Percentiles rank a stretch among this genome's conserved stretches.
Conservation (phyloP, 345 rosid genomes). For the Citrus unshiu region DNA sequence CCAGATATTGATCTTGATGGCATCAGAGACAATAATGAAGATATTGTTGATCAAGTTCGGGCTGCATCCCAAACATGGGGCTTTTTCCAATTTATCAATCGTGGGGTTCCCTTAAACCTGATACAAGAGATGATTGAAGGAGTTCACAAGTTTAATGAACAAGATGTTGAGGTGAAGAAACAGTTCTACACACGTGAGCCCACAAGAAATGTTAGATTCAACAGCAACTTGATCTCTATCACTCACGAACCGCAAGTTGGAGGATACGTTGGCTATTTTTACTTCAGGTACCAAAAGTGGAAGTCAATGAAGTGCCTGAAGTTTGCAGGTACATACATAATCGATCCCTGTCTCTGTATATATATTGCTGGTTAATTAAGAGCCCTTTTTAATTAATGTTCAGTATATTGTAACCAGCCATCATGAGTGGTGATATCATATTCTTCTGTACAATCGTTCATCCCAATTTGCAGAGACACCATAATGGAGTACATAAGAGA, state of each 20-base stretch:
- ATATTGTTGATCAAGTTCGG: slow-evolving; percentile 23
- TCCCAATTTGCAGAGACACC: not conserved
- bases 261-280: slow-evolving; percentile 11
- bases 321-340: slow-evolving; percentile 1
- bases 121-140: slow-evolving; percentile 16
- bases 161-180: slow-evolving; percentile 13
- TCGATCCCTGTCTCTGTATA: no score
- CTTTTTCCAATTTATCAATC: slow-evolving; percentile 46
- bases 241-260: slow-evolving; percentile 21
- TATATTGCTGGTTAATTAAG: no score
- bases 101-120: slow-evolving; percentile 25
- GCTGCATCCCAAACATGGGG: slow-evolving; percentile 33
- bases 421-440: no score
- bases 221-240: slow-evolving; percentile 18
- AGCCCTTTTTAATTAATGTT: no score
- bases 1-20: slow-evolving; percentile 14
- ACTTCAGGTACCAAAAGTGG: not conserved
- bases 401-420: no score
- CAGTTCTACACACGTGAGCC: not conserved
- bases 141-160: slow-evolving; percentile 12
- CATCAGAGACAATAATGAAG: not conserved
- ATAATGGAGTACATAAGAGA: not conserved
- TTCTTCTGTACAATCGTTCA: not conserved
- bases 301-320: not conserved
- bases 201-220: not conserved